Evolutionary conservation across 768 basidiomycete genomes (phyloP).

Genomic region (Tricholoma sp.): DNA sequence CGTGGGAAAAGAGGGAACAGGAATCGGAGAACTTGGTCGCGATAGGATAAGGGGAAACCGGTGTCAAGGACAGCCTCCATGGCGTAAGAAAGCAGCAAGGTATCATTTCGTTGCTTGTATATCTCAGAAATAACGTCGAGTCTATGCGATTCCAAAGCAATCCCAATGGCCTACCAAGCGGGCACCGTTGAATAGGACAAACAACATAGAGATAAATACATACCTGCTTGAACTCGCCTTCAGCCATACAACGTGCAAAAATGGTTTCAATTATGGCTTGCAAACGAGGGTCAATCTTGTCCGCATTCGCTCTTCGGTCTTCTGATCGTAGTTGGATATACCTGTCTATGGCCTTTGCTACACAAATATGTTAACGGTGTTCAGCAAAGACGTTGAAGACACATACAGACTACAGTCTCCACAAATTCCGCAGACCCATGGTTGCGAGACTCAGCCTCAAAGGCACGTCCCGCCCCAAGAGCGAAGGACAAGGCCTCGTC

Average conservation of each 20-base stretch:
- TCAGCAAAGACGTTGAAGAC: not conserved
- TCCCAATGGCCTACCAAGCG: constrained; percentile 73
- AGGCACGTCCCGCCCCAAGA: constrained; percentile 82
- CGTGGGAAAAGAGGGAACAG: constrained; percentile 83
- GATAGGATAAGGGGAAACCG: constrained; percentile 80
- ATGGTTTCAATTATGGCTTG: constrained; percentile 86
- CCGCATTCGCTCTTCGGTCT: constrained; percentile 44
- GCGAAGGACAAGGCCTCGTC: constrained; percentile 96
- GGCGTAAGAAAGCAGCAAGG: constrained; percentile 78
- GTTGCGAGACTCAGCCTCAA: constrained; percentile 65
- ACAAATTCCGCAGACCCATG: constrained; percentile 79
- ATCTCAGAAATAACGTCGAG: constrained; percentile 81
- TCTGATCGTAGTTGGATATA: constrained; percentile 72
- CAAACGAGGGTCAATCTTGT: constrained; percentile 74
- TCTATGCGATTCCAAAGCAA: constrained; percentile 88
- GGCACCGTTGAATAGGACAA: constrained; percentile 5
- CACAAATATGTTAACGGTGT: constrained; percentile 3
- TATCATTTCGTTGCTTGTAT: constrained; percentile 69
- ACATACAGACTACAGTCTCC: constrained; percentile 92
- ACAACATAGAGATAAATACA: constrained; percentile 12
- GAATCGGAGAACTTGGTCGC: constrained; percentile 74
- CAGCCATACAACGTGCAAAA: constrained; percentile 77
- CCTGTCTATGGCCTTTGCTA: constrained; percentile 94
- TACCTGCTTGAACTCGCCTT: constrained; percentile 90
- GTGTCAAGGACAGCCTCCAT: constrained; percentile 91